phyloP scores from a whole-genome alignment of 768 basidiomycete species.

The Boletus pseudopeckii region DNA sequence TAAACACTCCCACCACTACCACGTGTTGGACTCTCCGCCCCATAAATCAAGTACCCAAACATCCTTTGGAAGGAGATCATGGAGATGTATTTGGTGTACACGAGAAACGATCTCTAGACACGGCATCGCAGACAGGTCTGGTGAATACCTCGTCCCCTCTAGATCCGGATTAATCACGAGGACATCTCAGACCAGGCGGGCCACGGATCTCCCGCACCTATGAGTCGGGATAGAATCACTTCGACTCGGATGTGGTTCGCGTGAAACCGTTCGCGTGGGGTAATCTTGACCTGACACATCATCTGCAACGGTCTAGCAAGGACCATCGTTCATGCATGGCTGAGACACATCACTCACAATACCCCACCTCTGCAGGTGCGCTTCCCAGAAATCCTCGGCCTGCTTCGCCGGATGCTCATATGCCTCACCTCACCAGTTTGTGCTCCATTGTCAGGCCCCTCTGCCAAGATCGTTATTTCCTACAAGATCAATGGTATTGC shows the following conservation, averaged over 20 bases:
- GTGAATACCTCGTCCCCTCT: slow-evolving; percentile 39
- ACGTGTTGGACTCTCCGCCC: too few relatives aligned
- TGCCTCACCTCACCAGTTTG: slow-evolving; percentile 56
- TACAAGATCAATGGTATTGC: slow-evolving; percentile 71
- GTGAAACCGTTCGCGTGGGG: slow-evolving; percentile 27
- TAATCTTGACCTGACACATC: slow-evolving; percentile 42
- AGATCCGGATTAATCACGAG: neutral
- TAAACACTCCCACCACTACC: too few relatives aligned
- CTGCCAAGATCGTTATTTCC: slow-evolving; percentile 53
- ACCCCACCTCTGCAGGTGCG: slow-evolving; percentile 62
- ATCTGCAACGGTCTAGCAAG: slow-evolving; percentile 66
- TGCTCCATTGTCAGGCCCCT: slow-evolving; percentile 3
- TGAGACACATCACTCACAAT: neutral
- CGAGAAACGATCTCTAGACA: slow-evolving; percentile 58
- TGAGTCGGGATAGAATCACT: slow-evolving; percentile 31
- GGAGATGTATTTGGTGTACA: slow-evolving; percentile 28
- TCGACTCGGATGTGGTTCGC: slow-evolving; percentile 4
- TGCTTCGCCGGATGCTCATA: slow-evolving; percentile 70
- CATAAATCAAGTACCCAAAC: neutral
- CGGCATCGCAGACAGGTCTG: slow-evolving; percentile 78
- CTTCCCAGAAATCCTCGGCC: slow-evolving; percentile 78
- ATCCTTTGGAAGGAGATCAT: neutral
- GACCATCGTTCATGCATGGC: neutral
- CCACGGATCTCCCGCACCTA: slow-evolving; percentile 51
- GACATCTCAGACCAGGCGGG: neutral